A percentile compares a stretch with the other conserved stretches of the same genome.
phyloP scores from a whole-genome alignment of 108 stramenopile species.

The Cyclotella distinguenda region DNA sequence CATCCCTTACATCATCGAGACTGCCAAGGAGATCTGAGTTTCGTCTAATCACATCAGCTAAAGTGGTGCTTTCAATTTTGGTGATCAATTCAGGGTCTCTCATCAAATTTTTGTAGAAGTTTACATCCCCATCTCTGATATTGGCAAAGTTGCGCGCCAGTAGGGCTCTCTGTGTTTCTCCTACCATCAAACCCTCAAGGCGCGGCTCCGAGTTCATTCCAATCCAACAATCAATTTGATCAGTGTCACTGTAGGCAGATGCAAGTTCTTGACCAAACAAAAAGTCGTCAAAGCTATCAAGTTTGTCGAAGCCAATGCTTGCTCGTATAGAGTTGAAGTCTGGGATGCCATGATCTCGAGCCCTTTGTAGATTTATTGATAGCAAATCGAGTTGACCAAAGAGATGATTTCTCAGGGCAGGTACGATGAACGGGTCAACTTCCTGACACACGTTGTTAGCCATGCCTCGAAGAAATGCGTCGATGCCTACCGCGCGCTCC shows the following conservation, averaged over 20 bases:
- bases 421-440: constrained; percentile 26
- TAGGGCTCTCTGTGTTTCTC: constrained; percentile 19
- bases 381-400: constrained; percentile 31
- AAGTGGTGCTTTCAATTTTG: constrained; percentile 24
- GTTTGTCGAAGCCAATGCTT: constrained; percentile 24
- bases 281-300: constrained; percentile 31
- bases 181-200: constrained; percentile 28
- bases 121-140: constrained; percentile 27
- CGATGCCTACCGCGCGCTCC: constrained; percentile 13
- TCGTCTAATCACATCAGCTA: constrained; percentile 31
- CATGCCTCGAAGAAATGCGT: constrained; percentile 33
- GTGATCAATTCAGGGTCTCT: constrained; percentile 8
- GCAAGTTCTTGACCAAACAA: constrained; percentile 22
- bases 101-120: constrained; percentile 28
- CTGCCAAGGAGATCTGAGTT: constrained; percentile 30
- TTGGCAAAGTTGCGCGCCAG: constrained; percentile 39
- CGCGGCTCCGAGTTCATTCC: constrained; percentile 38
- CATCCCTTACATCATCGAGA: constrained; percentile 27
- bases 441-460: constrained; percentile 21
- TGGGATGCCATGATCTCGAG: constrained; percentile 42
- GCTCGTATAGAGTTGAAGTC: constrained; percentile 31
- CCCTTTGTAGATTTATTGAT: constrained; percentile 25
- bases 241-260: constrained; percentile 27
- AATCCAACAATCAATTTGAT: constrained; percentile 37
- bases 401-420: constrained; percentile 30